Base-by-base conservation (phyloP, 495 filamentous ascomycete genomes). In the Aspergillus affinis region DNA sequence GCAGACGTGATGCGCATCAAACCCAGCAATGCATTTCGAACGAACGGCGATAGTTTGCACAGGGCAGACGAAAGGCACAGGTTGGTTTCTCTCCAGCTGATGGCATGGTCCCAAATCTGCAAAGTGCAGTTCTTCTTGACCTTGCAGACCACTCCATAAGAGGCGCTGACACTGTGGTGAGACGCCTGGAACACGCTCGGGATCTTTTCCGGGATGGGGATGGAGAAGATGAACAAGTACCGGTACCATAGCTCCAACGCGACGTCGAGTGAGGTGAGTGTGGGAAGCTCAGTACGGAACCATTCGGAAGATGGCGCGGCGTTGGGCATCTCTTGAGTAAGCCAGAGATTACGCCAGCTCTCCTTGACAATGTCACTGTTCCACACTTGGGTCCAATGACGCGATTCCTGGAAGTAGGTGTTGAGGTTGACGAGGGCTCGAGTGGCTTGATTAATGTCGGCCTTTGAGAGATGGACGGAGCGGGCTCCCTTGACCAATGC, bases 81-180 rank as follows among this genome's bases (percentile, higher is more conserved):
- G 58, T 83, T 86, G 17, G 80, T 84, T 65, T 89, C 86, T 61
- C 86, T 73, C 83, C 83, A 89, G 48, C 78, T 79, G 60, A 89
- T 89, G 51, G 83, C 84, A 61, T 89, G 86, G 60, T 89, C 86
- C 86, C 86, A 89, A 58, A 89, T 84, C 60, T 86, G 83, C 46
- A 87, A 73, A 0, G 82, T 86, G 57, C 81, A 83, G 41, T 79
- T 78, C 17, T 84, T 76, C 65, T 84, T 84, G 51, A 86, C 76
- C 68, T 88, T 89, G 71, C 84, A 85, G n/a, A 88, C 78, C 29
- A 88, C 80, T 18, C 86, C 86, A 49, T 88, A 89, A 0, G 84
- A 81, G 10, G 84, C 84, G 59, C 83, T 83, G 49, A 85, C 79
- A 61, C 83, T 84, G 68, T 89, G 86, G 51, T 89, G 86, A 0